Conservation (phyloP, 1,284 basidiomycete species). For the Peniophora sp. region DNA sequence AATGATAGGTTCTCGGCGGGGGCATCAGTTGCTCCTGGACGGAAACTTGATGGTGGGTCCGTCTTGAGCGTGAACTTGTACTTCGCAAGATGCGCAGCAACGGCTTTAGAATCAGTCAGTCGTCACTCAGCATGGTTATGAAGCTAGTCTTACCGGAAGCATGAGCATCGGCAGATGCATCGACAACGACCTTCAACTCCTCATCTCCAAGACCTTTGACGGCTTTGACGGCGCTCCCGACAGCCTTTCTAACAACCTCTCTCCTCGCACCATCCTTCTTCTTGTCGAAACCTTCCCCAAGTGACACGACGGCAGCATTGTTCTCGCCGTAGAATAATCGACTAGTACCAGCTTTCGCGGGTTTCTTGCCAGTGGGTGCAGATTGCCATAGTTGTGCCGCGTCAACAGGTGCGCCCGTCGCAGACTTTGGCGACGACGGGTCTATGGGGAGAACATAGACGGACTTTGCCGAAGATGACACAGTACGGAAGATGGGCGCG, state of each 20-base stretch:
- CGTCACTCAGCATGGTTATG: background rate
- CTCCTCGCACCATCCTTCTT: conserved; percentile 44
- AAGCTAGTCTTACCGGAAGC: conserved; percentile 48
- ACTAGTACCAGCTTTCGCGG: conserved; percentile 54
- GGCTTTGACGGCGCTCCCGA: conserved; percentile 61
- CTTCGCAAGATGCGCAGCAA: conserved; percentile 65
- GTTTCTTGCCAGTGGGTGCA: conserved; percentile 27
- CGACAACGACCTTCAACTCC: conserved; percentile 44
- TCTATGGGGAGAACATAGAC: conserved; percentile 37
- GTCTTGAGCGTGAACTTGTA: conserved; percentile 79
- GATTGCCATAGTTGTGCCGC: conserved; percentile 35
- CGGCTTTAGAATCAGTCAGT: conserved; percentile 35
- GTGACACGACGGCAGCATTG: conserved; percentile 45
- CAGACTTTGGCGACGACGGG: conserved; percentile 21
- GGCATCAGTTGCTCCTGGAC: conserved; percentile 40
- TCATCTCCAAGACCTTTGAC: conserved; percentile 50
- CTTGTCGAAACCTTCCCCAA: conserved; percentile 50
- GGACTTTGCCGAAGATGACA: conserved; percentile 25
- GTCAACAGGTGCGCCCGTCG: conserved; percentile 20
- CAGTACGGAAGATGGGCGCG: conserved; percentile 4
- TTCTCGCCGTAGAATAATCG: conserved; percentile 48
- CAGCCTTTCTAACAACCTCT: conserved; percentile 58
- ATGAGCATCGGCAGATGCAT: conserved; percentile 62
- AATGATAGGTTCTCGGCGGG: conserved; percentile 42
- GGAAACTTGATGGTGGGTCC: conserved; percentile 47